Base-by-base conservation (phyloP, 371 early-diverging fungal genomes). In the Dinochytrium kinnereticum region DNA sequence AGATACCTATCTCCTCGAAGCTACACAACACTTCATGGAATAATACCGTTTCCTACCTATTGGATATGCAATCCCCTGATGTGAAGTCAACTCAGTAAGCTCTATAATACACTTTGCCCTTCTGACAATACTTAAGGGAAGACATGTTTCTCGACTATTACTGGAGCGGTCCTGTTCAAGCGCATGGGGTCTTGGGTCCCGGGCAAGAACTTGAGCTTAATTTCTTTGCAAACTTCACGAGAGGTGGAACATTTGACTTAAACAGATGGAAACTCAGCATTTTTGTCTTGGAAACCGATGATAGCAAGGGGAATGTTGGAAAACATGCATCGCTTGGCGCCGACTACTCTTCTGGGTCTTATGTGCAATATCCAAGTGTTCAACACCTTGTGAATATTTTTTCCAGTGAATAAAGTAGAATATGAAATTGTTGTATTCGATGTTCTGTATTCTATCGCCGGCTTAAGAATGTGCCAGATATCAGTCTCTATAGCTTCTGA, bases 171-270 rank as follows among this genome's bases (percentile, higher is more conserved):
- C 71, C 86, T 0, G 90, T 90, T 3, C 76, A 81, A 2, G 81
- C 85, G 26, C 81, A 82, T 15, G 90, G 90, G 3, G 77, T 72
- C 3, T 78, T 92, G 64, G 81, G 81, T 13, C 89, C 90, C 1
- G 82, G 91, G 26, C 83, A 86, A 66, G 84, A 83, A 55, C 72
- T 69, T 2, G 77, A 79, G 30, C 55, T 91, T 15, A 70, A 70
- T 2, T 78, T 86, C 17, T 70, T 80, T 51, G 92, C 90, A 0
- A 84, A 85, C 30, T 90, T 93, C 70, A 81, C 85, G 0, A 67
- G 84, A 38, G 76, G 86, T 37, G 94, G 93, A 7, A 85, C 91
- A 0, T 92, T 90, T 74, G 90, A 93, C 74, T 78, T 93, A 40
- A 92, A 91, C 78, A 83, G 90, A 24, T 93, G 94, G 94, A 61